A percentile compares a stretch with the other conserved stretches of the same genome.
Conservation (phyloP, 176 grass and related monocot species). For the Oropetium thomaeum region DNA sequence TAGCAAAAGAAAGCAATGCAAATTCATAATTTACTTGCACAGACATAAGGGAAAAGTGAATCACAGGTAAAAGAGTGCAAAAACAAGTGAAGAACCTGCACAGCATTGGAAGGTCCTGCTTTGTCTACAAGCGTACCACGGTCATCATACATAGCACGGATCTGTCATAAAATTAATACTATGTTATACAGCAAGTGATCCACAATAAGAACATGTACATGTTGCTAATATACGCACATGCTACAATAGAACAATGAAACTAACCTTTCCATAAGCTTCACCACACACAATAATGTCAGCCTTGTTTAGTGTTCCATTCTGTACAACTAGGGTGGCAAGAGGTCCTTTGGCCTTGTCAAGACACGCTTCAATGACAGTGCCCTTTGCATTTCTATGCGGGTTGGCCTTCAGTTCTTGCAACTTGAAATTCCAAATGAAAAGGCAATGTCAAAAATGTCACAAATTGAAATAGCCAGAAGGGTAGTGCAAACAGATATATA, state of each 20-base stretch:
- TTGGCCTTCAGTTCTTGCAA: constrained; percentile 99
- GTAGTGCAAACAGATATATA: constrained; percentile 29
- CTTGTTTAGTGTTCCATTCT: constrained; percentile 92
- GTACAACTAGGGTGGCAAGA: constrained; percentile 77
- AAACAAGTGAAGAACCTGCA: constrained; percentile 52
- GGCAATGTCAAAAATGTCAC: constrained; percentile 14
- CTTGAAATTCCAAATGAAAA: constrained; percentile 54
- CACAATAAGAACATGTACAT: constrained; percentile 21
- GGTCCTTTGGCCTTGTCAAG: constrained; percentile 93
- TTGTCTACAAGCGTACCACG: constrained; percentile 69
- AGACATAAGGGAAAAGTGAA: constrained; percentile 10
- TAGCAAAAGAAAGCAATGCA: not conserved
- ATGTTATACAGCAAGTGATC: constrained; percentile 31
- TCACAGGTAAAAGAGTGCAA: not conserved
- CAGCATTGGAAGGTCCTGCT: constrained; percentile 80
- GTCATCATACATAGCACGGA: constrained; percentile 98
- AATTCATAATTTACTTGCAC: not conserved
- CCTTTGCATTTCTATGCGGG: constrained; percentile 90
- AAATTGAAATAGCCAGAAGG: constrained; percentile 25
- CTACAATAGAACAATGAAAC: constrained; percentile 27
- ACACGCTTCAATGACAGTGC: constrained; percentile 88
- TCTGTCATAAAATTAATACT: constrained; percentile 41
- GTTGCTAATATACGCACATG: constrained; percentile 13
- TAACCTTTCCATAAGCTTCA: constrained; percentile 93
- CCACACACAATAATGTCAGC: constrained; percentile 91